Percentiles rank a stretch among this genome's conserved stretches.
Conservation (phyloP, 2,329 filamentous ascomycete genomes). For the Penicillium sp. region DNA sequence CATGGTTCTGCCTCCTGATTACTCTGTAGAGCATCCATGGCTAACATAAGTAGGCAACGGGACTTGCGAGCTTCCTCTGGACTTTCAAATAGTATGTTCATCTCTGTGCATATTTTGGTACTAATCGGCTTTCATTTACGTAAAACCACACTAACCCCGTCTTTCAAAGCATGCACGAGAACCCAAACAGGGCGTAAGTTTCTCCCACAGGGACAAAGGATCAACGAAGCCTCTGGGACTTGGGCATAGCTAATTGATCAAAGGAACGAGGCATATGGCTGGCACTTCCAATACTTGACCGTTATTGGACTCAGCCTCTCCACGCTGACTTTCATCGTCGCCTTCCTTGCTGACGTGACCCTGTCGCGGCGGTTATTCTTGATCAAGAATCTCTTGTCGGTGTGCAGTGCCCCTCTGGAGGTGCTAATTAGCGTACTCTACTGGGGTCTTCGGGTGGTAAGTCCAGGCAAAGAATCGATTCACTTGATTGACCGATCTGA, state of each 20-base stretch:
- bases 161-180: conserved; percentile 40
- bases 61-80: conserved; percentile 45
- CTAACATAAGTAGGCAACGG: conserved; percentile 34
- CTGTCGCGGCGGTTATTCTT: conserved; percentile 55
- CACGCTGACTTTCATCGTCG: conserved; percentile 56
- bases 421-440: conserved; percentile 63
- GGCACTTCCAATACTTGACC: conserved; percentile 67
- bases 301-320: conserved; percentile 61
- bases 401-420: conserved; percentile 61
- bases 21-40: conserved; percentile 12
- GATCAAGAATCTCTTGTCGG: conserved; percentile 59
- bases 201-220: neutral
- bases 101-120: neutral
- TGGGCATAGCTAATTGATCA: neutral
- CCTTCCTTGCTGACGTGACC: conserved; percentile 58
- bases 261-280: conserved; percentile 62
- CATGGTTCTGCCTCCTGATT: neutral
- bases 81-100: conserved; percentile 49
- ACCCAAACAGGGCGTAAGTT: conserved; percentile 47
- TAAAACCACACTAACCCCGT: conserved; percentile 10
- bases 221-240: neutral
- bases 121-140: neutral
- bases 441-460: conserved; percentile 58
- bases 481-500: conserved; percentile 2
- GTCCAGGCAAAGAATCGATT: conserved; percentile 17